Conservation (phyloP, 495 filamentous ascomycete species). For the Neurospora tetrasperma region DNA sequence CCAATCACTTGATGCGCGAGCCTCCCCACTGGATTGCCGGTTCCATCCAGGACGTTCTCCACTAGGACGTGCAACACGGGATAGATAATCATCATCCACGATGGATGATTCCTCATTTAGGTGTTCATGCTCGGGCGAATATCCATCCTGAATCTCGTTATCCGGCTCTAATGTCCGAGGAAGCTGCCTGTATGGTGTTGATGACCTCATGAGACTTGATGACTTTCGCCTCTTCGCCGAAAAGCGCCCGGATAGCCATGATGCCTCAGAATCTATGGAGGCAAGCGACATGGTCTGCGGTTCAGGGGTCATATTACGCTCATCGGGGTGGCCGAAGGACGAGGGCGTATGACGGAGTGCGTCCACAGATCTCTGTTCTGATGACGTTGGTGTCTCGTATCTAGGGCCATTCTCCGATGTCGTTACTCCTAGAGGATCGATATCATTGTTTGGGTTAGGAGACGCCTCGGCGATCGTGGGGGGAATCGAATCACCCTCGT, state of each 20-base stretch:
- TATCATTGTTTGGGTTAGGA: slow-evolving; percentile 4
- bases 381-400: slow-evolving; percentile 40
- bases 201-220: slow-evolving; percentile 21
- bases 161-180: slow-evolving; percentile 30
- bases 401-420: slow-evolving; percentile 12
- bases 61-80: slow-evolving; percentile 42
- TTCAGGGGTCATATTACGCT: slow-evolving; percentile 32
- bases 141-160: slow-evolving; percentile 11
- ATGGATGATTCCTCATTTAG: slow-evolving; percentile 51
- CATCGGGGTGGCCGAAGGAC: slow-evolving; percentile 31
- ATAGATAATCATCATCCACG: slow-evolving; percentile 55
- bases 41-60: slow-evolving; percentile 42
- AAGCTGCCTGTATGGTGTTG: slow-evolving; percentile 26
- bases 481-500: slow-evolving; percentile 40
- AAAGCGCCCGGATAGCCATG: slow-evolving; percentile 70
- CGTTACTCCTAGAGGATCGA: slow-evolving; percentile 13
- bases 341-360: slow-evolving; percentile 34
- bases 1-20: slow-evolving; percentile 37
- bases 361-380: slow-evolving; percentile 33
- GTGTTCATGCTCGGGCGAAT: slow-evolving; percentile 6
- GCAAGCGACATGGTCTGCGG: slow-evolving; percentile 55
- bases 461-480: slow-evolving; percentile 17
- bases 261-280: slow-evolving; percentile 83
- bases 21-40: slow-evolving; percentile 36
- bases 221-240: slow-evolving; percentile 30